Evolutionary conservation across 192 early-diverging fungal genomes (phyloP).

Genomic region (Coemansia sp.): DNA sequence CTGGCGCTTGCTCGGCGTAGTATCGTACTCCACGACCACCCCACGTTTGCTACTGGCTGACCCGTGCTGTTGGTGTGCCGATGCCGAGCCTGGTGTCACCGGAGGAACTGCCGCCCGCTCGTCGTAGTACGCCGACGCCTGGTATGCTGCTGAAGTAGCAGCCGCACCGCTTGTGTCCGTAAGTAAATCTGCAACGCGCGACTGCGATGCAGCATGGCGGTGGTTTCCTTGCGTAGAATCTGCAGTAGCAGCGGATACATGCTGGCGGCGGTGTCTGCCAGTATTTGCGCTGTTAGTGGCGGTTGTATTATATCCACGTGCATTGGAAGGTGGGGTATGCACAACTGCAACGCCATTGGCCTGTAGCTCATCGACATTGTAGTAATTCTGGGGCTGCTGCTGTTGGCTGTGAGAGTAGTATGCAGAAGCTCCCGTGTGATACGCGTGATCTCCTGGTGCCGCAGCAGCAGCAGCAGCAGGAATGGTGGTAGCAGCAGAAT

Average conservation of each 20-base stretch:
- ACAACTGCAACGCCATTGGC: constrained; percentile 2
- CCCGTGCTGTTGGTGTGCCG: neutral
- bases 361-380: constrained; percentile 1
- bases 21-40: constrained; percentile 14
- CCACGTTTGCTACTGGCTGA: constrained; percentile 15
- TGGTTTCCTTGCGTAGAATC: constrained; percentile 3
- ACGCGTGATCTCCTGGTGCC: constrained; percentile 4
- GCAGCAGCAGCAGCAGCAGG: constrained; percentile 1
- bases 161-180: neutral
- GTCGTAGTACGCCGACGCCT: constrained; percentile 18
- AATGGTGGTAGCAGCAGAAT: neutral
- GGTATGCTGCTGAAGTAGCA: constrained; percentile 4
- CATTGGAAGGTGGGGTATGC: constrained; percentile 1
- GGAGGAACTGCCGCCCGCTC: neutral
- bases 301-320: neutral
- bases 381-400: constrained; percentile 5
- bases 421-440: constrained; percentile 1
- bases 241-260: neutral
- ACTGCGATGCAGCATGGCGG: constrained; percentile 19
- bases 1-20: constrained; percentile 36
- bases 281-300: too few species aligned
- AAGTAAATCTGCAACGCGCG: constrained; percentile 19
- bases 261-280: neutral
- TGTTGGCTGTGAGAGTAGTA: constrained; percentile 1
- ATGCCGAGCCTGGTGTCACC: neutral